Evolutionary conservation across 2,329 filamentous ascomycete genomes (phyloP).

Genomic region (Arthroderma sp.): DNA sequence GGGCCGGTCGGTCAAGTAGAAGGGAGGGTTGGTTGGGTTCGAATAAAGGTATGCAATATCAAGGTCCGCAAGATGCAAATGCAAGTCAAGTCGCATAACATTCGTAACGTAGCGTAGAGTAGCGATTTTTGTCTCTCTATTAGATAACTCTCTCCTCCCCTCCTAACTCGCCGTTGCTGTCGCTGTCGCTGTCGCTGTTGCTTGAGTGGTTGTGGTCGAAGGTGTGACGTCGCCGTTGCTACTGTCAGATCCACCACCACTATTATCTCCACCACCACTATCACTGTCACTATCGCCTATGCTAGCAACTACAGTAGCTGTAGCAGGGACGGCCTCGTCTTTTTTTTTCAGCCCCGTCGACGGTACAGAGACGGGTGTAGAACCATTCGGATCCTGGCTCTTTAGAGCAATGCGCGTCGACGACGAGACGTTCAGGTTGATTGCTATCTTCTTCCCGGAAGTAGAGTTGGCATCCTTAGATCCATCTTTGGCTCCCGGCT

Average conservation of each 20-base stretch:
- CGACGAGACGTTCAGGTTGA: constrained; percentile 25
- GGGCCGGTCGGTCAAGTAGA: neutral
- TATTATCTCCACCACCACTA: neutral
- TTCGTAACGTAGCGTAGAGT: neutral
- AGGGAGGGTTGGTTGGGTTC: neutral
- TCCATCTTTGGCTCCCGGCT: constrained; percentile 11
- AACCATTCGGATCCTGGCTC: neutral
- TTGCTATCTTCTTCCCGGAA: constrained; percentile 28
- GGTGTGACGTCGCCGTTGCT: neutral
- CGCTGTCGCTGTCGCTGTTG: neutral
- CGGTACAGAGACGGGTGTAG: neutral
- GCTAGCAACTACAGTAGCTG: neutral
- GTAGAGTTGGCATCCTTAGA: constrained; percentile 12
- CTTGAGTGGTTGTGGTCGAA: neutral
- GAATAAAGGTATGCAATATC: neutral
- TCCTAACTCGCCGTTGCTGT: neutral
- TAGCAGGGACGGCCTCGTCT: neutral
- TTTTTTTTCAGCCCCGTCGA: neutral
- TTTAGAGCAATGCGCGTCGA: constrained; percentile 9
- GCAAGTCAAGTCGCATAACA: neutral
- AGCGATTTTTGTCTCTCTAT: neutral
- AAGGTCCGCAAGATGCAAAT: neutral
- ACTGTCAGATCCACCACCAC: neutral
- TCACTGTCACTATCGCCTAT: neutral
- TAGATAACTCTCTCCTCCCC: neutral